phyloP scores from a whole-genome alignment of 2,329 filamentous ascomycete genomes.

The Colletotrichum melonis region DNA sequence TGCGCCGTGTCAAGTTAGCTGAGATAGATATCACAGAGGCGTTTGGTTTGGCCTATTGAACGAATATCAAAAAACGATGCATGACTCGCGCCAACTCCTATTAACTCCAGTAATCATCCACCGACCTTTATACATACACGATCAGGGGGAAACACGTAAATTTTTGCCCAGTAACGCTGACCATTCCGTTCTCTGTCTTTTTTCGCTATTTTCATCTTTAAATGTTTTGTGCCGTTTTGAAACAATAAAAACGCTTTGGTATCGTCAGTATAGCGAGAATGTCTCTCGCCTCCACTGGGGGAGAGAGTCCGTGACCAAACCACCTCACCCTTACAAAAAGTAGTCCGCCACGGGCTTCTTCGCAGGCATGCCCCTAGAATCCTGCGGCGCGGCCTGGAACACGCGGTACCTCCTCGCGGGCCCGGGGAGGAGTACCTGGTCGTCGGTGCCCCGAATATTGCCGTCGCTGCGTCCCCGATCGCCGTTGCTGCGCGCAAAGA shows the following conservation, averaged over 20 bases:
- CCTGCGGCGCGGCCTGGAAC: conserved; percentile 96
- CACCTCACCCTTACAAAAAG: conserved; percentile 70
- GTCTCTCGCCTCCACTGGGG: conserved; percentile 5
- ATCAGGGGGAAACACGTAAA: neutral
- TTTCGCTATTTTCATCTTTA: neutral
- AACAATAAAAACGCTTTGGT: neutral
- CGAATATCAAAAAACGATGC: neutral
- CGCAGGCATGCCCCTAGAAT: conserved; percentile 95
- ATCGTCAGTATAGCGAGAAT: conserved; percentile 37
- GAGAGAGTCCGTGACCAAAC: conserved; percentile 20
- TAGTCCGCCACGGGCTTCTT: conserved; percentile 99
- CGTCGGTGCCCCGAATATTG: conserved; percentile 46
- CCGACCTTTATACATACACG: neutral
- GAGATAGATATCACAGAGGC: neutral
- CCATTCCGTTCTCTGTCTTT: neutral
- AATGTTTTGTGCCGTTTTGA: neutral
- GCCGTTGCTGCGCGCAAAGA: conserved; percentile 78
- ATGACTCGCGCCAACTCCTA: neutral
- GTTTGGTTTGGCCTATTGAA: neutral
- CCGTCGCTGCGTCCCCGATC: conserved; percentile 71
- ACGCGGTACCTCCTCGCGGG: conserved; percentile 93
- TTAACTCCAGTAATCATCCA: conserved; percentile 14
- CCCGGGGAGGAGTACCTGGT: conserved; percentile 57
- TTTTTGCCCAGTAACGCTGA: conserved; percentile 4
- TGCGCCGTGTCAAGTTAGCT: too few relatives aligned